Evolutionary conservation across 164 flowering plant species (phyloP).

Genomic region (Annona cherimola): DNA sequence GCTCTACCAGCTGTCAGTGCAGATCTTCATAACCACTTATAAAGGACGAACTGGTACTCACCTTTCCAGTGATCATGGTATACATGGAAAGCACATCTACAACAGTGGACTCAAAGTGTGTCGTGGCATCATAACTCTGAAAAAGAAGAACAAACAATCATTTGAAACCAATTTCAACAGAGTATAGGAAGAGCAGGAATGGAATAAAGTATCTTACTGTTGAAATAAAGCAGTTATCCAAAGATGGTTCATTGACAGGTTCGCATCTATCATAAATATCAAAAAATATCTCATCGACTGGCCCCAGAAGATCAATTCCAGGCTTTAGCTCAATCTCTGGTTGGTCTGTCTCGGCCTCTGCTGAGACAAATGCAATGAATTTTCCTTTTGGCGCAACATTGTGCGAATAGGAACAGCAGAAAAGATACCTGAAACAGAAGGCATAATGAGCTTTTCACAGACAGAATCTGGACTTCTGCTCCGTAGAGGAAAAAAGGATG

Average conservation of each 20-base stretch:
- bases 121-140: conserved; percentile 96
- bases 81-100: conserved; percentile 82
- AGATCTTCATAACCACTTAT: not conserved
- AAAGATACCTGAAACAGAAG: conserved; percentile 64
- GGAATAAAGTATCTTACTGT: conserved; percentile 43
- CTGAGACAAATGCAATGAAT: conserved; percentile 87
- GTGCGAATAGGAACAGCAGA: conserved; percentile 93
- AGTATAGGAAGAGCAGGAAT: not conserved
- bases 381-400: conserved; percentile 98
- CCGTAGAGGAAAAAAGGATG: not conserved
- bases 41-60: conserved; percentile 11
- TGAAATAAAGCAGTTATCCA: conserved; percentile 91
- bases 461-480: not conserved
- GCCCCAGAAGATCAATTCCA: conserved; percentile 86
- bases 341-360: conserved; percentile 90
- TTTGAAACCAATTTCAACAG: not conserved
- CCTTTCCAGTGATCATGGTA: conserved; percentile 89
- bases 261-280: conserved; percentile 83
- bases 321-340: conserved; percentile 75
- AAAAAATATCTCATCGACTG: conserved; percentile 90
- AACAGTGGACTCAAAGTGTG: conserved; percentile 92
- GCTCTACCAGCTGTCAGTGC: not conserved
- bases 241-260: conserved; percentile 81
- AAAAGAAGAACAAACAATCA: not conserved
- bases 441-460: not conserved